Base-by-base conservation (phyloP, 129 eudicot species). In the Centrapalus pauciflorus region DNA sequence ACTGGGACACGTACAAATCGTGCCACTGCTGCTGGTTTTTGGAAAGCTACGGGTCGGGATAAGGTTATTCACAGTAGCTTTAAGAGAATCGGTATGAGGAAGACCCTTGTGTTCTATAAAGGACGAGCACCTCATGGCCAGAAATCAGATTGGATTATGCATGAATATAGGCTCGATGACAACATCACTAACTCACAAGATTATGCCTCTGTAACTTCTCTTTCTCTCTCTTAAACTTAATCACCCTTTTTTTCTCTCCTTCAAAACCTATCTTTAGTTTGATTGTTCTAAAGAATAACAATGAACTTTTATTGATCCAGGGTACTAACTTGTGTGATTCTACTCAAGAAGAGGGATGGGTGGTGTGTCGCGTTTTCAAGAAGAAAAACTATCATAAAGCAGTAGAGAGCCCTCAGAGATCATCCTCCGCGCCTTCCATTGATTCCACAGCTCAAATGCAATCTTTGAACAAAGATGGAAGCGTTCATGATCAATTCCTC, bases 111-210 rank as follows among this genome's bases (percentile, higher is more conserved):
- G 56, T 90, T 90, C 73, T 90, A 90, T 79, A 90, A 76, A 81
- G 97, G 97, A 12, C 70, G 95, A 21, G 97, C 97, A 6, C 97
- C 97, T 13, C 95, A 87, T 41, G 97, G 97, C 10, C 95, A 78
- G 29, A 90, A 90, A 60, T 82, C 95, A 0, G 95, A 86, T 55
- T 90, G 97, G 95, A 87, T 87, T 48, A 90, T 90, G 95, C 97
- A 90, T 43, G 97, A 90, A 30, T 90, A 87, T 73, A 72, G 97
- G 16, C 87, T 90, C 0, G 83, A 79, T 35, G 91, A 86, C 24
- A 58, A 77, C 51, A 37, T 50, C 72, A 58, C 7, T 23, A 20
- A 23, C 32, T 38, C 59, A 69, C 77, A 79, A 28, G 80, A 69
- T 74, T 74, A 43, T 29, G 67, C 32, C 50, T 63, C 64, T 23